These are phyloP conservation scores for Rhamnella rubrinervis DNA, from an alignment of 331 rosid genomes.

Conservation along the genomic window DNA sequence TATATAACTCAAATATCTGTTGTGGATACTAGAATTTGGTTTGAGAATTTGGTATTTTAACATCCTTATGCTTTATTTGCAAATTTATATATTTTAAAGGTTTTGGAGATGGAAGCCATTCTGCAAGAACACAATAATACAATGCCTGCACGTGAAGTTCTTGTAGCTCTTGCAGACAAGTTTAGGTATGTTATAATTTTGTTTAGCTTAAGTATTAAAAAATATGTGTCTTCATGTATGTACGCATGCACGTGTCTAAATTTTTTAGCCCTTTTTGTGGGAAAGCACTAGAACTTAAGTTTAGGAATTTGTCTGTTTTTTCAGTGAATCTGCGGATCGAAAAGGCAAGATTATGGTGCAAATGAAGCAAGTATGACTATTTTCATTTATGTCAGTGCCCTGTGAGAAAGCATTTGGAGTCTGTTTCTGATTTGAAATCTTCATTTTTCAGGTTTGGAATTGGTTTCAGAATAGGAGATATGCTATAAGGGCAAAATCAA, in stretches of 20 bases:
- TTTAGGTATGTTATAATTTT: slow-evolving; percentile 56
- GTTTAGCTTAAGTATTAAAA: slow-evolving; percentile 6
- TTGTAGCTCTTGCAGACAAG: slow-evolving; percentile 76
- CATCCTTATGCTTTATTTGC: not conserved
- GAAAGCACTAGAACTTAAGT: slow-evolving; percentile 17
- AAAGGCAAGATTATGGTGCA: slow-evolving; percentile 89
- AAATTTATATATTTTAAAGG: slow-evolving; percentile 45
- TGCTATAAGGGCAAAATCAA: slow-evolving; percentile 84
- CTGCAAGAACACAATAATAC: slow-evolving; percentile 75
- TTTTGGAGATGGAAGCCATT: slow-evolving; percentile 85
- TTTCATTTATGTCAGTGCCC: slow-evolving; percentile 7
- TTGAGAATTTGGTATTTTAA: not conserved
- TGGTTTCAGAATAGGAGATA: slow-evolving; percentile 99
- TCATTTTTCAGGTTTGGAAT: slow-evolving; percentile 80
- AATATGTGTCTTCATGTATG: not conserved
- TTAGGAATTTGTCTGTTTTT: slow-evolving; percentile 23
- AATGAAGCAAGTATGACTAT: slow-evolving; percentile 83
- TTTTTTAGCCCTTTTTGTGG: not conserved
- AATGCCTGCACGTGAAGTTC: slow-evolving; percentile 85
- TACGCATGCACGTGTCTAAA: not conserved
- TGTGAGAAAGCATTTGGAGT: slow-evolving; percentile 14
- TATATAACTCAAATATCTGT: not conserved
- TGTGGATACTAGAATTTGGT: too few relatives aligned
- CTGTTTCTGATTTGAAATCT: slow-evolving; percentile 29
- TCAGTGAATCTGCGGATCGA: slow-evolving; percentile 78